Evolutionary conservation across 192 early-diverging fungal species (phyloP).

Genomic region (Umbelopsis sp.): DNA sequence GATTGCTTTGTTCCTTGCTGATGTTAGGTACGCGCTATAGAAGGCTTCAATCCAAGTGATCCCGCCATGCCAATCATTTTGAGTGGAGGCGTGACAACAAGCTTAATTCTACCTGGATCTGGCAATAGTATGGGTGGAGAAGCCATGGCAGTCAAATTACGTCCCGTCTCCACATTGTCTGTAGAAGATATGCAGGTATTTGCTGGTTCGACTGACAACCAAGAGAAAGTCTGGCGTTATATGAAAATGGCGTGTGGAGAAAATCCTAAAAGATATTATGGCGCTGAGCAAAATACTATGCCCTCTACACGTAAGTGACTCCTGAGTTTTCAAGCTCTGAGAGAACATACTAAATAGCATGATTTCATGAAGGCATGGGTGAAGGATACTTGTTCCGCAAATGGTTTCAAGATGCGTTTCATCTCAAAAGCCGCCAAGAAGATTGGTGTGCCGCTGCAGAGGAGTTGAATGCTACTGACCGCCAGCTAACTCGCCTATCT

Average conservation of each 20-base stretch:
- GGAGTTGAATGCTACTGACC: slow-evolving; percentile 28
- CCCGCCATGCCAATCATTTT: slow-evolving; percentile 50
- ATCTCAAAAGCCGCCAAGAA: slow-evolving; percentile 47
- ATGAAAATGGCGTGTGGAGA: slow-evolving; percentile 79
- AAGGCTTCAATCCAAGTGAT: slow-evolving; percentile 59
- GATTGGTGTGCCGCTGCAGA: slow-evolving; percentile 58
- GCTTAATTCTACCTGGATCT: slow-evolving; percentile 63
- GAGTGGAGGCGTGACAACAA: slow-evolving; percentile 65
- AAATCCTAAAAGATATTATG: slow-evolving; percentile 57
- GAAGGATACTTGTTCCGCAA: slow-evolving; percentile 47
- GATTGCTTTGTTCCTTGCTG: not conserved
- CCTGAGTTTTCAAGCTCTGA: not conserved
- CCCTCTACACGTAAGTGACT: slow-evolving; percentile 42
- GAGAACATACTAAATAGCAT: not conserved
- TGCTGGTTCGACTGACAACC: slow-evolving; percentile 39
- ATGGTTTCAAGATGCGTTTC: slow-evolving; percentile 45
- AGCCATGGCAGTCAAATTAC: slow-evolving; percentile 55
- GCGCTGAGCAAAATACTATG: slow-evolving; percentile 28
- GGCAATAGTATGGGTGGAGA: slow-evolving; percentile 71
- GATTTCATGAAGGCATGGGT: slow-evolving; percentile 31
- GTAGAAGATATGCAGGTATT: slow-evolving; percentile 62
- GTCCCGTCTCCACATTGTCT: slow-evolving; percentile 37
- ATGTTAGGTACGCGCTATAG: slow-evolving; percentile 46
- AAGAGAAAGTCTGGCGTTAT: slow-evolving; percentile 50
- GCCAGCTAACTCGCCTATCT: slow-evolving; percentile 22